Conservation (phyloP, 1,139 yeast species). For the Geotrichum europaeum region DNA sequence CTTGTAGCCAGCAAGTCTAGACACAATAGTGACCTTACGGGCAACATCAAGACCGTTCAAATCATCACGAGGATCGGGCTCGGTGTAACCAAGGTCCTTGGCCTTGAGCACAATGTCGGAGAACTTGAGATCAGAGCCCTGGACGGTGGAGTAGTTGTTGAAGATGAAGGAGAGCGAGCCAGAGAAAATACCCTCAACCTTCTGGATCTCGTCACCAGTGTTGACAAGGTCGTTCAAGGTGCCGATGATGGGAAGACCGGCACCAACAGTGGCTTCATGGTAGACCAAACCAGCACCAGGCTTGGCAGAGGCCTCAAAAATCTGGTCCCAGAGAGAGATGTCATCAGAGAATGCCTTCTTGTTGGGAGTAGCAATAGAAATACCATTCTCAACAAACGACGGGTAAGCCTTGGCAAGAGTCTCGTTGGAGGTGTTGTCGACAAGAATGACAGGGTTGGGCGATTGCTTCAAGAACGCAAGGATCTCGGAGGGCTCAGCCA, state of each 20-base stretch:
- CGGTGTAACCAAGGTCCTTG: slow-evolving; percentile 89
- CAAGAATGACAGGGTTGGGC: slow-evolving; percentile 69
- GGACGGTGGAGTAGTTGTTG: slow-evolving; percentile 78
- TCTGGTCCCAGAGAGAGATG: slow-evolving; percentile 65
- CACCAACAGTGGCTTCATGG: slow-evolving; percentile 99
- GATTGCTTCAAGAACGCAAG: slow-evolving; percentile 58
- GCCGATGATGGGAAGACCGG: slow-evolving; percentile 90
- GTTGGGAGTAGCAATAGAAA: slow-evolving; percentile 96
- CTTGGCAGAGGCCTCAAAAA: slow-evolving; percentile 48
- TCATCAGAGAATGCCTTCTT: slow-evolving; percentile 94
- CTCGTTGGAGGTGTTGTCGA: slow-evolving; percentile 90
- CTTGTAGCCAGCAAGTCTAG: slow-evolving; percentile 81
- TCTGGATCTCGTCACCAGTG: slow-evolving; percentile 88
- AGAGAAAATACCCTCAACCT: slow-evolving; percentile 92
- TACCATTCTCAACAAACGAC: slow-evolving; percentile 62
- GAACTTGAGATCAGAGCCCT: slow-evolving; percentile 56
- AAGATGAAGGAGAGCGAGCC: slow-evolving; percentile 96
- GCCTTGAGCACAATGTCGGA: slow-evolving; percentile 88
- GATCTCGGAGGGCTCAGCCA: slow-evolving; percentile 54
- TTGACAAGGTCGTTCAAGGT: slow-evolving; percentile 79
- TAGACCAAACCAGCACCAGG: slow-evolving; percentile 72
- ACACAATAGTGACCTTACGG: slow-evolving; percentile 91
- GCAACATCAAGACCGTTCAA: slow-evolving; percentile 97
- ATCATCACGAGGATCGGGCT: slow-evolving; percentile 99
- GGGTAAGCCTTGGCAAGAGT: slow-evolving; percentile 73